Evolutionary conservation across 2,329 filamentous ascomycete genomes (phyloP).

Genomic region (Tolypocladium pustulatum): DNA sequence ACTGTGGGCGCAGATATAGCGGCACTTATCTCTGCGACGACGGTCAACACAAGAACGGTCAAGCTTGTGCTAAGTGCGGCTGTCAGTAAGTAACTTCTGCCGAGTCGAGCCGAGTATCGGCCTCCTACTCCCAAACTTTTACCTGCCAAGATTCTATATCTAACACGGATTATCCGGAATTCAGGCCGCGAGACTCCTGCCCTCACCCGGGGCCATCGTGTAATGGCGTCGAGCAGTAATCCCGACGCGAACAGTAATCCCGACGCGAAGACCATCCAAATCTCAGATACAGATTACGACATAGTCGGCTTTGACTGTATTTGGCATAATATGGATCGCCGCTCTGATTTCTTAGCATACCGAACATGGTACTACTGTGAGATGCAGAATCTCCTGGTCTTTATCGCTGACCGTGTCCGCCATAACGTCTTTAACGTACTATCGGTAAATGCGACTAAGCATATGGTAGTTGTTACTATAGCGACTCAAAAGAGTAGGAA

Average conservation of each 20-base stretch:
- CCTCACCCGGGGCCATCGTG: neutral
- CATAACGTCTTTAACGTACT: neutral
- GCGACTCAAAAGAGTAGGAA: neutral
- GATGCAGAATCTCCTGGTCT: neutral
- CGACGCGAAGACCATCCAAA: neutral
- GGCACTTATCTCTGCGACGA: no score
- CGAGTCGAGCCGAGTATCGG: no score
- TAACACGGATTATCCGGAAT: no score
- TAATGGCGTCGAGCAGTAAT: neutral
- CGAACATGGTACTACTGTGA: neutral
- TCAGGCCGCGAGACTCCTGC: no score
- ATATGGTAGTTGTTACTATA: neutral
- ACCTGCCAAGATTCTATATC: no score
- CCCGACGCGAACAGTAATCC: no score
- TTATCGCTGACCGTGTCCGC: neutral
- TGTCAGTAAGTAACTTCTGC: no score
- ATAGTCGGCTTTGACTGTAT: neutral
- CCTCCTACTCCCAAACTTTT: no score
- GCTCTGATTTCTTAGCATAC: neutral
- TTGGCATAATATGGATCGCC: neutral
- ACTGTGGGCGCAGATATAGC: no score
- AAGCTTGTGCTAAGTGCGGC: no score
- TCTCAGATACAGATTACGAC: neutral
- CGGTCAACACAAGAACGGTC: no score
- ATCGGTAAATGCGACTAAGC: neutral